phyloP scores from a whole-genome alignment of 2,329 filamentous ascomycete genomes.

The Exserohilum rostratum region DNA sequence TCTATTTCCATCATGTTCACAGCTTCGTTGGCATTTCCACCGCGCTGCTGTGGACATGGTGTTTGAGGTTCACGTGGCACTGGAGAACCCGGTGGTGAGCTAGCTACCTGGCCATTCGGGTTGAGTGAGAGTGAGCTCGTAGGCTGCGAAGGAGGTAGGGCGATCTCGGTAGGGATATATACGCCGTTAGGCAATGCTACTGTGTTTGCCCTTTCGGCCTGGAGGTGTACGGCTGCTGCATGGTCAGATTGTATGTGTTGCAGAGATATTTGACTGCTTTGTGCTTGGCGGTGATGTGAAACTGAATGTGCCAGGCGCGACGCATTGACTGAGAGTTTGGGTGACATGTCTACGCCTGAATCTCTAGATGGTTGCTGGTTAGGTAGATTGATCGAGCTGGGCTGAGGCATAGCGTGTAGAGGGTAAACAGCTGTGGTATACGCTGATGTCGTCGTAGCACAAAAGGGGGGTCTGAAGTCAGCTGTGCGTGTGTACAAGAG shows the following conservation, averaged over 20 bases:
- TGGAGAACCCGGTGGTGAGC: neutral
- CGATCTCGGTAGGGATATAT: neutral
- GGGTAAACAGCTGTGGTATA: neutral
- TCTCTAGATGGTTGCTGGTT: neutral
- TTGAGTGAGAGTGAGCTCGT: neutral
- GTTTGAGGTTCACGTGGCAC: neutral
- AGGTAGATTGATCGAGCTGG: neutral
- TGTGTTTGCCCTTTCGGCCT: neutral
- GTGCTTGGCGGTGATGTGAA: neutral
- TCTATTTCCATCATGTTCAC: neutral
- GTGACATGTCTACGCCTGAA: conserved; percentile 5
- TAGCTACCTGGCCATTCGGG: neutral
- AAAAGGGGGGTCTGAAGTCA: neutral
- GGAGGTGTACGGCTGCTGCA: neutral
- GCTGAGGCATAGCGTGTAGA: neutral
- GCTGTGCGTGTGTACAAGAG: neutral
- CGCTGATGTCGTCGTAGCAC: neutral
- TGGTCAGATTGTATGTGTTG: neutral
- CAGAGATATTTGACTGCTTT: neutral
- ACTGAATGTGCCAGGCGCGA: neutral
- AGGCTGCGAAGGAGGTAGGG: neutral
- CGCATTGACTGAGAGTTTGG: neutral
- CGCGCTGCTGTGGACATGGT: neutral
- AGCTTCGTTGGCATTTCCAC: neutral
- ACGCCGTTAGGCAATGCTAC: neutral